Conservation (phyloP, 176 grass and related monocot species). For the Microstegium vimineum region DNA sequence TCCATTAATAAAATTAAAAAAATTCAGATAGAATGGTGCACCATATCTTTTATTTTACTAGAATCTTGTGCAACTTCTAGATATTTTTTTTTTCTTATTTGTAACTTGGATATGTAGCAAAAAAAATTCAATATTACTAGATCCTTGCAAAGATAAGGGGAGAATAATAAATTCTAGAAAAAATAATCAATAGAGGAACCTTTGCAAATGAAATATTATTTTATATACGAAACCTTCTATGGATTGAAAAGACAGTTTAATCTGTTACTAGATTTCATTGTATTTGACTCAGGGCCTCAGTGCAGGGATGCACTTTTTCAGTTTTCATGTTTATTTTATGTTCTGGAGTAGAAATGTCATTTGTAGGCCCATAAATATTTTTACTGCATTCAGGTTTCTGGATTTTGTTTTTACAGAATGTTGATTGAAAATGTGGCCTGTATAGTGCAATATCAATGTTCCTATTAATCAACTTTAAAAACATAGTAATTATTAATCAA, state of each 20-base stretch:
- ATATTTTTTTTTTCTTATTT: not conserved
- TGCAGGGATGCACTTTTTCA: not conserved
- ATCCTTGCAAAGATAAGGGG: not conserved
- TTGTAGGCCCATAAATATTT: not conserved
- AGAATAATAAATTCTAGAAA: not conserved
- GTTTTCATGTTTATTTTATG: not conserved
- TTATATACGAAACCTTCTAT: not conserved
- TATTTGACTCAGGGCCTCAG: not conserved
- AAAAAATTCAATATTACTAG: not conserved
- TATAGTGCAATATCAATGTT: not conserved
- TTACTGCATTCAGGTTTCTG: not conserved
- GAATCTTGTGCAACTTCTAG: not conserved
- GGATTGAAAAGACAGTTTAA: not conserved
- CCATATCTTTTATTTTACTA: not conserved
- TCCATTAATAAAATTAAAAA: not conserved
- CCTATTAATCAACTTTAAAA: not conserved
- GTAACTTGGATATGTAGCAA: not conserved
- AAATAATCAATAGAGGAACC: not conserved
- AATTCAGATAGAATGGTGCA: not conserved
- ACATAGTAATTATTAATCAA: not conserved
- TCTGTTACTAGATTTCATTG: not conserved
- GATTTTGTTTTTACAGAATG: not conserved
- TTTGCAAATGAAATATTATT: not conserved
- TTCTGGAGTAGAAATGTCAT: not conserved
- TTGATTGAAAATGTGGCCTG: not conserved